These are phyloP conservation scores for Hyphodiscus sp. DNA, from an alignment of 2,329 filamentous ascomycete species.

Conservation along the genomic window DNA sequence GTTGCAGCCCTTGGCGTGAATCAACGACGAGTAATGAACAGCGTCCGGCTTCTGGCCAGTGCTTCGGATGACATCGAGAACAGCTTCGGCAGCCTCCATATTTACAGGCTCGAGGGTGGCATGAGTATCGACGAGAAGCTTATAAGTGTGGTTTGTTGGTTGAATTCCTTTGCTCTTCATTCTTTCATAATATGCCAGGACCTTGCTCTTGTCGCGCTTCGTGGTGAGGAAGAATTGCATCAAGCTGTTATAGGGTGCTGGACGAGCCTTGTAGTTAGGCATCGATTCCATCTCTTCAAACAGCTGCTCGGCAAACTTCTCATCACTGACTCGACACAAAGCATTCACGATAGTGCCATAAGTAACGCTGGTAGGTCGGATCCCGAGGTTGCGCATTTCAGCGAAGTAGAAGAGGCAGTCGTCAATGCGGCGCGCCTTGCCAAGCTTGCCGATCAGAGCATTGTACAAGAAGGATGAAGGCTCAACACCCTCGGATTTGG, in stretches of 20 bases:
- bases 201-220: constrained; percentile 92
- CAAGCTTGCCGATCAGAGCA: constrained; percentile 93
- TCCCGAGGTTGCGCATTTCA: constrained; percentile 89
- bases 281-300: constrained; percentile 99
- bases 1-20: constrained; percentile 93
- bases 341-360: constrained; percentile 98
- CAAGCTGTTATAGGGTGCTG: constrained; percentile 97
- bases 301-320: constrained; percentile 94
- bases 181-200: constrained; percentile 87
- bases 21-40: constrained; percentile 91
- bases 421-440: constrained; percentile 94
- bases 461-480: constrained; percentile 98
- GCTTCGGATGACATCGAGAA: constrained; percentile 71
- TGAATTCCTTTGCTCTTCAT: constrained; percentile 84
- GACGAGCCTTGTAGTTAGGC: constrained; percentile 97
- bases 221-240: constrained; percentile 99
- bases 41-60: constrained; percentile 75
- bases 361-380: constrained; percentile 94
- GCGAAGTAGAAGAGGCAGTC: constrained; percentile 98
- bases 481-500: constrained; percentile 88
- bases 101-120: constrained; percentile 89
- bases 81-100: constrained; percentile 78
- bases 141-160: constrained; percentile 94
- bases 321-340: constrained; percentile 91
- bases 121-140: constrained; percentile 91